phyloP scores from a whole-genome alignment of 805 yeast genomes.

The Kuraishia capsulata region DNA sequence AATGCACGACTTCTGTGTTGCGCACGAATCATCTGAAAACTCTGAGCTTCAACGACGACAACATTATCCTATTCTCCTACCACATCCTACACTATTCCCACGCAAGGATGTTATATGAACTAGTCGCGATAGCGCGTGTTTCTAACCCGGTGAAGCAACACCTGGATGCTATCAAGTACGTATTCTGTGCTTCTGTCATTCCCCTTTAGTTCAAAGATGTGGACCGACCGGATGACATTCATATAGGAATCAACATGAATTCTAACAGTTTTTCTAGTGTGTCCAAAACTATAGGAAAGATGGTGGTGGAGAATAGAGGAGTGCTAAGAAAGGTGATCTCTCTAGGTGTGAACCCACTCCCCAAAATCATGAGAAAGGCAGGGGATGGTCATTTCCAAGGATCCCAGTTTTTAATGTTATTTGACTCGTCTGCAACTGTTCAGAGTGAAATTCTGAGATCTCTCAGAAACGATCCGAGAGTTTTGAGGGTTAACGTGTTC shows the following conservation, averaged over 20 bases:
- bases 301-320: conserved; percentile 84
- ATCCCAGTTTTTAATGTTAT: conserved; percentile 74
- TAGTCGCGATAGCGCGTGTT: conserved; percentile 83
- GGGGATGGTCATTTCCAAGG: conserved; percentile 91
- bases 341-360: conserved; percentile 70
- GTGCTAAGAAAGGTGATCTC: conserved; percentile 80
- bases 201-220: too few species aligned
- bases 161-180: conserved; percentile 53
- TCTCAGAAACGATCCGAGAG: conserved; percentile 81
- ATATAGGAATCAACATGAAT: too few species aligned
- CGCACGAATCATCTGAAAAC: neutral
- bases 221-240: too few species aligned
- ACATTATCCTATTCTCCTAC: too few species aligned
- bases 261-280: too few species aligned
- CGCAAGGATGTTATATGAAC: conserved; percentile 79
- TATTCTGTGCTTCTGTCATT: conserved; percentile 5
- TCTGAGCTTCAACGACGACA: too few species aligned
- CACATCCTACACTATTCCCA: too few species aligned
- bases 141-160: conserved; percentile 43
- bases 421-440: conserved; percentile 79
- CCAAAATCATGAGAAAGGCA: conserved; percentile 73
- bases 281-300: conserved; percentile 60
- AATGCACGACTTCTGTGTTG: neutral
- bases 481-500: conserved; percentile 67
- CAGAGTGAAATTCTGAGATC: conserved; percentile 80